These are phyloP conservation scores for Bacidia rubella DNA, from an alignment of 495 filamentous ascomycete species.

Conservation along the genomic window DNA sequence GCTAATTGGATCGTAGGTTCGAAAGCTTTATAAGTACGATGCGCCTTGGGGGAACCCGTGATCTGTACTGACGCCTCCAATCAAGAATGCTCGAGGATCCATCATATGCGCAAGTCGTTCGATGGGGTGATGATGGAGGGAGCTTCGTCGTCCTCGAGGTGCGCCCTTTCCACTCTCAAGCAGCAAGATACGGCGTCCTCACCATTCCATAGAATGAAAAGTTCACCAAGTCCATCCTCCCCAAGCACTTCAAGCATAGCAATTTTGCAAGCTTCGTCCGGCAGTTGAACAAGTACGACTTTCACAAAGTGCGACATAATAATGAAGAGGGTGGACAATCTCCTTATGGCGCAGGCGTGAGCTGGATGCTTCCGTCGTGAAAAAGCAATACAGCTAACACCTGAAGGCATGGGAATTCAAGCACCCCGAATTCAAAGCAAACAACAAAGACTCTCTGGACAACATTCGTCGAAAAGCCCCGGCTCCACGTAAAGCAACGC, in stretches of 20 bases:
- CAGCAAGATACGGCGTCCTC: slow-evolving; percentile 4
- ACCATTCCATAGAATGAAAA: slow-evolving; percentile 64
- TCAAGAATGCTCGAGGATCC: slow-evolving; percentile 96
- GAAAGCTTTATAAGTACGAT: slow-evolving; percentile 92
- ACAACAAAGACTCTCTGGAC: slow-evolving; percentile 92
- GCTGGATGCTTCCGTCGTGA: slow-evolving; percentile 15
- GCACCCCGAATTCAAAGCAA: slow-evolving; percentile 89
- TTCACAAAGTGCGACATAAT: slow-evolving; percentile 96
- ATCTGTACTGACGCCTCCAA: slow-evolving; percentile 18
- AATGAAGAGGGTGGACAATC: slow-evolving; percentile 86
- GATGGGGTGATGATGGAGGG: slow-evolving; percentile 89
- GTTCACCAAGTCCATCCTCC: slow-evolving; percentile 93
- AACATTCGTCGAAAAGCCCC: slow-evolving; percentile 95
- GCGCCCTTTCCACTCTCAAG: slow-evolving; percentile 21
- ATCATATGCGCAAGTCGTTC: slow-evolving; percentile 78
- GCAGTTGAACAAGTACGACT: slow-evolving; percentile 98
- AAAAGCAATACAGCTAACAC: not conserved
- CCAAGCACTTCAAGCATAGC: slow-evolving; percentile 98
- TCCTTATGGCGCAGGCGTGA: slow-evolving; percentile 81
- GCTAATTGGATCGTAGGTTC: slow-evolving; percentile 49
- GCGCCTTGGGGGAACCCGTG: slow-evolving; percentile 9
- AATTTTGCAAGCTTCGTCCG: slow-evolving; percentile 99
- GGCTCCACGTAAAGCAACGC: slow-evolving; percentile 65
- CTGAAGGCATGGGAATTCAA: slow-evolving; percentile 91
- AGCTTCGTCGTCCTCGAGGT: slow-evolving; percentile 98